Base-by-base conservation (phyloP, 768 basidiomycete genomes). In the Boletus sp. region DNA sequence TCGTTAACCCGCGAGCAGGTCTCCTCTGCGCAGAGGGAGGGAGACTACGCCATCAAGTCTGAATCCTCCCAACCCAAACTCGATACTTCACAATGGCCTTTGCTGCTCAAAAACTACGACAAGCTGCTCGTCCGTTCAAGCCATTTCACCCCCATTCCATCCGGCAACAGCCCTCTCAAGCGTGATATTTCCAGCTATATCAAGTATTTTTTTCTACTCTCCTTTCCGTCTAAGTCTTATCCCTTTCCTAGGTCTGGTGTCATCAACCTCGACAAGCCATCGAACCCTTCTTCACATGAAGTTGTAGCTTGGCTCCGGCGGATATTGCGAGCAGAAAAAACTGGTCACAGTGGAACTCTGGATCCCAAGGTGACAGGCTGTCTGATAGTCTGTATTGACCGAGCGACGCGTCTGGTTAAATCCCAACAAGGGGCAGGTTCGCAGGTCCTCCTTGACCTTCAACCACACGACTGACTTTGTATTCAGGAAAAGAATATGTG, bases 351-450 rank as follows among this genome's bases (percentile, higher is more conserved):
- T 57, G 97, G 97, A 63, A 99, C 97, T 44, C 83, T 99, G 47
- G 97, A 99, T 73, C 97, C 97, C 47, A 99, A 99, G 74, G 97
- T 99, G 63, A 99, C 97, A 50, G 97, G 97, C 14, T 99, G 97
- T 75, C 73, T 99, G 64, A 98, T 98, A 68, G 97, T 99, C 41
- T 99, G 97, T 73, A 97, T 99, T 71, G 97, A 99, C 78, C 92
- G 96, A 54, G 97, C 97, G 12, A 99, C 97, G 7, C 82, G 97
- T 64, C 79, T 99, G 33, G 97, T 99, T 32, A 99, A 99, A 76
- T 95, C 93, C 33, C 97, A 99, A 73, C 97, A 99, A 73, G 94
- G 94, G 50, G 97, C 96, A 75, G 95, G 95, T 89, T 56, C 54
- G 82, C 77, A 36, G 17, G n/a, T 42, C 18, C 30, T 51, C 15